Evolutionary conservation across 2,329 filamentous ascomycete genomes (phyloP).

Genomic region (Alternaria ventricosa): DNA sequence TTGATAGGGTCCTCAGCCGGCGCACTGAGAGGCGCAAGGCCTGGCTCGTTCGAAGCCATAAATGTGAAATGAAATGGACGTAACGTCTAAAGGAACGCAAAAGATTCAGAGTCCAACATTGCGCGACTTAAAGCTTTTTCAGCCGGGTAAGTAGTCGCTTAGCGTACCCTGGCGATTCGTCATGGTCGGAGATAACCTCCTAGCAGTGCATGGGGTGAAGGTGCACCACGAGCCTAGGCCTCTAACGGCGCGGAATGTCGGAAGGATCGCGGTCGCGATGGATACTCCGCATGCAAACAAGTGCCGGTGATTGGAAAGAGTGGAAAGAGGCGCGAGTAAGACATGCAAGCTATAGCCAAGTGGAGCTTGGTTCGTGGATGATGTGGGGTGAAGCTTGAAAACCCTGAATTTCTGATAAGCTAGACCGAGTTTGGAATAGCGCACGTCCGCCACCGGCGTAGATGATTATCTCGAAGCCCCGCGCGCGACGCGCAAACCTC

Average conservation of each 20-base stretch:
- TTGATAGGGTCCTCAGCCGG: slow-evolving; percentile 27
- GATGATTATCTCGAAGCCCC: not conserved
- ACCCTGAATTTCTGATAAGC: slow-evolving; percentile 1
- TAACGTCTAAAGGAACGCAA: not conserved
- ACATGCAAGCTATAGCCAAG: slow-evolving; percentile 13
- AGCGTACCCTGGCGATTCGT: slow-evolving; percentile 12
- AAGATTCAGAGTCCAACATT: not conserved
- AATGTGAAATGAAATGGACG: not conserved
- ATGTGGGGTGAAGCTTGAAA: slow-evolving; percentile 10
- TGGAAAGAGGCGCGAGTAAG: not conserved
- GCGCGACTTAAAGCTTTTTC: slow-evolving; percentile 8
- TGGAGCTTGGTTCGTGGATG: slow-evolving; percentile 3
- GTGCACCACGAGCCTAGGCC: slow-evolving; percentile 4
- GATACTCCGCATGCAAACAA: not conserved
- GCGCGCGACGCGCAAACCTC: not conserved
- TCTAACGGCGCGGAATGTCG: not conserved
- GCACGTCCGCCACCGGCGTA: not conserved
- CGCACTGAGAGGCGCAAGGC: slow-evolving; percentile 30
- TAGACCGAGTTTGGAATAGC: not conserved
- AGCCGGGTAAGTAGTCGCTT: slow-evolving; percentile 9
- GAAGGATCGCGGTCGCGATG: not conserved
- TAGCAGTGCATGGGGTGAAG: not conserved
- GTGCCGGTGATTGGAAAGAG: not conserved
- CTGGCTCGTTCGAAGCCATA: slow-evolving; percentile 33
- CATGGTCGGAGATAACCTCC: slow-evolving; percentile 14